phyloP scores from a whole-genome alignment of 495 filamentous ascomycete genomes.

The Aspergillus haitiensis region DNA sequence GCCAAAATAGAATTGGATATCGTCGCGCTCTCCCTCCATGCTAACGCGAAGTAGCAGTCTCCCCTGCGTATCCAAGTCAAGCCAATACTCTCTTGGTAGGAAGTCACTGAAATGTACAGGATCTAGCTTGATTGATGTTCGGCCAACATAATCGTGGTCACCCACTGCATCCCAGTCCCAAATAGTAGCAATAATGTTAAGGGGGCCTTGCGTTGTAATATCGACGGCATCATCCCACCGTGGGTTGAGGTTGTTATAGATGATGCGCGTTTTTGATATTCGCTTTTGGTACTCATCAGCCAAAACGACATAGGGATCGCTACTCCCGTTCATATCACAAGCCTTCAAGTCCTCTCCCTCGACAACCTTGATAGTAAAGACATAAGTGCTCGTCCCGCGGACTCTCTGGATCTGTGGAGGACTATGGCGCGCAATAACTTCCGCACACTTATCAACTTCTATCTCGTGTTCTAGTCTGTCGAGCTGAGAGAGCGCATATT shows the following conservation, averaged over 20 bases:
- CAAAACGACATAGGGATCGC: constrained; percentile 96
- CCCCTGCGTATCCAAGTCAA: constrained; percentile 95
- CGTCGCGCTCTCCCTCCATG: constrained; percentile 98
- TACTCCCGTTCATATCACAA: constrained; percentile 90
- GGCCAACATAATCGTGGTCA: constrained; percentile 95
- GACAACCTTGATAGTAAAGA: constrained; percentile 98
- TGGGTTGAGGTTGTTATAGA: constrained; percentile 89
- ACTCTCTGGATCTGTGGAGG: constrained; percentile 57
- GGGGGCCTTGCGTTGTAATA: constrained; percentile 85
- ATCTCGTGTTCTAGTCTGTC: constrained; percentile 87
- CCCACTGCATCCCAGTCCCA: constrained; percentile 99
- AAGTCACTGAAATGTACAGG: constrained; percentile 95
- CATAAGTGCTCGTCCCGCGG: constrained; percentile 74
- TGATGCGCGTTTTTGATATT: constrained; percentile 90
- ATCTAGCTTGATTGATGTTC: constrained; percentile 92
- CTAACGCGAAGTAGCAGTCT: constrained; percentile 84
- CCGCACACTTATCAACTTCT: constrained; percentile 91
- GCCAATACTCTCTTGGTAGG: constrained; percentile 92
- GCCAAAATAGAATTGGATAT: constrained; percentile 98
- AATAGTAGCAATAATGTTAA: constrained; percentile 94
- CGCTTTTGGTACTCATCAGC: constrained; percentile 98
- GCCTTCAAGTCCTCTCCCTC: constrained; percentile 98
- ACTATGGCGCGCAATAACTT: constrained; percentile 67
- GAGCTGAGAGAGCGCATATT: constrained; percentile 85
- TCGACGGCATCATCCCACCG: constrained; percentile 98